A percentile compares a stretch with the other conserved stretches of the same genome.
Evolutionary conservation across 2,329 filamentous ascomycete genomes (phyloP).

Genomic region (Colletotrichum gigasporum): DNA sequence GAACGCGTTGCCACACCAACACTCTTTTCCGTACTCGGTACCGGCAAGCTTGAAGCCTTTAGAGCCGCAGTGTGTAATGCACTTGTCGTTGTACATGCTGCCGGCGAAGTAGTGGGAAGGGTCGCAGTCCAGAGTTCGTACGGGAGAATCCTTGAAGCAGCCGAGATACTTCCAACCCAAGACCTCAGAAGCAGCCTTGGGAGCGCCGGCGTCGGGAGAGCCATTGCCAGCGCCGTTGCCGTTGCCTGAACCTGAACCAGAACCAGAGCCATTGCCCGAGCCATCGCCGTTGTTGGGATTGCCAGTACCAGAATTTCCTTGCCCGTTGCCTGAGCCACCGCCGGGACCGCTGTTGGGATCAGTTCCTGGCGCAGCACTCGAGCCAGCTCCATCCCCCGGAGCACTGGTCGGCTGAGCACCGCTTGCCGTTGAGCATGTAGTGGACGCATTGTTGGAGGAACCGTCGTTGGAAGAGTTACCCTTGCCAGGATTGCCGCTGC

Average conservation of each 20-base stretch:
- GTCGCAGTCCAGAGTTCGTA: slow-evolving; percentile 32
- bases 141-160: slow-evolving; percentile 41
- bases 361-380: background rate
- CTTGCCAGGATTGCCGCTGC: background rate
- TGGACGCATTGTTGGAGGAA: background rate
- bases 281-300: background rate
- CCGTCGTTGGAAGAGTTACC: background rate
- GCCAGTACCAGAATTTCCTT: background rate
- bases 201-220: background rate
- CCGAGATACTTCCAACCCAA: slow-evolving; percentile 41
- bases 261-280: background rate
- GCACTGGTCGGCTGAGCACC: background rate
- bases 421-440: background rate
- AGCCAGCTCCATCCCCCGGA: background rate
- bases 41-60: slow-evolving; percentile 56
- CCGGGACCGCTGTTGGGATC: background rate
- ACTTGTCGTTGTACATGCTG: slow-evolving; percentile 59
- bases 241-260: background rate
- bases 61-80: slow-evolving; percentile 55
- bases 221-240: background rate
- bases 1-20: slow-evolving; percentile 55
- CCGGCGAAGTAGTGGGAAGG: slow-evolving; percentile 38
- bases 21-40: slow-evolving; percentile 59
- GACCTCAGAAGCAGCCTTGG: slow-evolving; percentile 3
- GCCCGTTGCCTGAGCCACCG: background rate